Evolutionary conservation across 1,284 basidiomycete genomes (phyloP).

Genomic region (Fistulinella cinereoalba): DNA sequence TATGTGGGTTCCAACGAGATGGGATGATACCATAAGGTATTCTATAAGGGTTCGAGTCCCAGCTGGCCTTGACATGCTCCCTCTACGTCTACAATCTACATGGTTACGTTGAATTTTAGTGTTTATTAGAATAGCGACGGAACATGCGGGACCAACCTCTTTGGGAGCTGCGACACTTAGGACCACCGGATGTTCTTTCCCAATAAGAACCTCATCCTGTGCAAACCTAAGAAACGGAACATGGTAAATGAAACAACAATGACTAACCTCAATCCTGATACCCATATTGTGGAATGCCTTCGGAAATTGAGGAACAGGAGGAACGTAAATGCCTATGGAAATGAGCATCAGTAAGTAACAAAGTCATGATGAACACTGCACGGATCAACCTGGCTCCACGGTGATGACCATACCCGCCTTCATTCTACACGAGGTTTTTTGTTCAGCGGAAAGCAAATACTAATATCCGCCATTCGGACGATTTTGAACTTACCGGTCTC

Average conservation of each 20-base stretch:
- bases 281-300: constrained; percentile 86
- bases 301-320: constrained; percentile 73
- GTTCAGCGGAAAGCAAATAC: constrained; percentile 6
- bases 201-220: constrained; percentile 84
- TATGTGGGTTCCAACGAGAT: too few relatives aligned
- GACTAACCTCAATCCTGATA: constrained; percentile 79
- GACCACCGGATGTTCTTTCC: constrained; percentile 63
- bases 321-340: constrained; percentile 73
- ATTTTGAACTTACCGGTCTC: constrained; percentile 35
- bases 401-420: constrained; percentile 86
- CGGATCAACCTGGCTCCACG: constrained; percentile 65
- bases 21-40: too few relatives aligned
- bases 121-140: not conserved
- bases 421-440: constrained; percentile 40
- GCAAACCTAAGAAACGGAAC: constrained; percentile 11
- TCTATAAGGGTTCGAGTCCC: constrained; percentile 63
- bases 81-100: constrained; percentile 79
- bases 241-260: not conserved
- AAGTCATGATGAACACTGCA: not conserved
- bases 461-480: constrained; percentile 5
- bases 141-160: constrained; percentile 53
- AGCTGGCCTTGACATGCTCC: constrained; percentile 79
- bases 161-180: constrained; percentile 83
- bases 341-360: constrained; percentile 10
- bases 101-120: constrained; percentile 2